Base-by-base conservation (phyloP, 768 basidiomycete species). In the Dioszegia aurantiaca region DNA sequence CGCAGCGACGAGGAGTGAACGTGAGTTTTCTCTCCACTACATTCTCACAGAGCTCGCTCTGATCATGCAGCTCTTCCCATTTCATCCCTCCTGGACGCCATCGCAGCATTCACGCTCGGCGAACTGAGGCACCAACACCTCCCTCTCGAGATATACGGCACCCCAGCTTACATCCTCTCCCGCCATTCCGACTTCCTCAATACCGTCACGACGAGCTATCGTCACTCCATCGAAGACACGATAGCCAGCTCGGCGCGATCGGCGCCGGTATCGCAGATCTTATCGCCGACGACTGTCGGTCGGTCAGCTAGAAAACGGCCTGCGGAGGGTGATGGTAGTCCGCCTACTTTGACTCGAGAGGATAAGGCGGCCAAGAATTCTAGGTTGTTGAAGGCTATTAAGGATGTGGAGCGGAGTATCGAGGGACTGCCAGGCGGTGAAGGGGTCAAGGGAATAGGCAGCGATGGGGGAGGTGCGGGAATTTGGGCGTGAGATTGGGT, bases 321-420 rank as follows among this genome's bases (percentile, higher is more conserved):
- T 31, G 33, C 31, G 30, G n/a, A 30, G 23, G 46, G 26, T 9
- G 9, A 28, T 55, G 16, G 42, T 23, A 31, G 27, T 23, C 44
- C 43, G 21, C 31, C 33, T 11, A 4, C 24, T 8, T 16, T 3
- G 31, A 17, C 11, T 61, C 65, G 36, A 19, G 51, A 53, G 44
- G 62, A 45, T 45, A 72, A 68, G 48, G 52, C 57, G 6, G 28
- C 21, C 1, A 72, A 72, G 65, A 72, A 67, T 48, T 58, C 61
- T 1, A 60, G 59, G 47, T 28, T 72, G 37, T 46, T 67, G 19
- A 57, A 33, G 40, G 67, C 61, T 33, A 41, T 71, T 36, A 36
- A 33, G 45, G 61, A 61, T 21, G 66, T 65, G 4, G 58, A 60
- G 31, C 48, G 49, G 60, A 70, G 63, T 39, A 30, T 70, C n/a